Conservation (phyloP, 2,329 filamentous ascomycete species). For the Ceratocystis cacaofunesta region DNA sequence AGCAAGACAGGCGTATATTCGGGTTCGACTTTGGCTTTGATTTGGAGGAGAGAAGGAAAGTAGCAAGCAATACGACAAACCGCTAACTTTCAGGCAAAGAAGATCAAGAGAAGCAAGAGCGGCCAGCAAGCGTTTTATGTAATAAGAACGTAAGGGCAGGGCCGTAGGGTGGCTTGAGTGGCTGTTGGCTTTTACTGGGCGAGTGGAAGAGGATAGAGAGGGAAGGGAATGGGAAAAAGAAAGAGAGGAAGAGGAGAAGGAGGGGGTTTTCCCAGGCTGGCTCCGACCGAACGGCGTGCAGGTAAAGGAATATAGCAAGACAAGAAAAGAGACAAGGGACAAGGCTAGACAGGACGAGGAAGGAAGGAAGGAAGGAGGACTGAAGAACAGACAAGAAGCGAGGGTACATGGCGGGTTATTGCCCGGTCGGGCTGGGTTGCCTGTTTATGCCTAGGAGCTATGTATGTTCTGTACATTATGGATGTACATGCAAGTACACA, state of each 20-base stretch:
- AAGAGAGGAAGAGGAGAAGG: too few relatives aligned
- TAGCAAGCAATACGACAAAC: not conserved
- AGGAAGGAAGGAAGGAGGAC: not conserved
- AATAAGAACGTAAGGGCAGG: constrained; percentile 17
- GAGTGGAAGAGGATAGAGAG: not conserved
- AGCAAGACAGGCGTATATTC: not conserved
- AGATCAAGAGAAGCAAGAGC: constrained; percentile 7
- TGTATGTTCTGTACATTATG: not conserved
- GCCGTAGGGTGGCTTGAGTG: constrained; percentile 4
- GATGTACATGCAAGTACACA: not conserved
- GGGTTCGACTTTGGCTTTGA: too few relatives aligned
- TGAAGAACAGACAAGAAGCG: not conserved
- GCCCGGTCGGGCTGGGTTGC: not conserved
- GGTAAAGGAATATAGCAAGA: not conserved
- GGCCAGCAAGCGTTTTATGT: constrained; percentile 18
- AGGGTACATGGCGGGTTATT: not conserved
- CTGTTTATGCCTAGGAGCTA: not conserved
- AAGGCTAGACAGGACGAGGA: not conserved
- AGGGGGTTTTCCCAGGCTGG: not conserved
- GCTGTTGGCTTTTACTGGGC: not conserved
- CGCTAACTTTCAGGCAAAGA: not conserved
- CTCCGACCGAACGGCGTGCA: not conserved
- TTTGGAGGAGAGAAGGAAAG: too few relatives aligned
- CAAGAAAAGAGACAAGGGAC: not conserved
- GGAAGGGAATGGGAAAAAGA: too few relatives aligned